phyloP scores from a whole-genome alignment of 257 asterid genomes.

The Solanum dulcamara region DNA sequence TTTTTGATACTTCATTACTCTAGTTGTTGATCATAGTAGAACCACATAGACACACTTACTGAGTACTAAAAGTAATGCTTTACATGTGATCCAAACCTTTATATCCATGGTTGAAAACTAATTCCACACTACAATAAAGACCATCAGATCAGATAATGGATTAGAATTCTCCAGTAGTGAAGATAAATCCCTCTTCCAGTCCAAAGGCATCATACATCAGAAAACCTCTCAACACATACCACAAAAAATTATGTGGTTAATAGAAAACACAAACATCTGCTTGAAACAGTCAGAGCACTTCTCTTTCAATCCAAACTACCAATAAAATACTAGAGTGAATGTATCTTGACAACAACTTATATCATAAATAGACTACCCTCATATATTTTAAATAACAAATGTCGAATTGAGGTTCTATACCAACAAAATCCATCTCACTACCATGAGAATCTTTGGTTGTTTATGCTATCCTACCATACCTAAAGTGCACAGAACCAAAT shows the following conservation, averaged over 20 bases:
- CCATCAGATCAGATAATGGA: not conserved
- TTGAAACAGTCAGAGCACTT: not conserved
- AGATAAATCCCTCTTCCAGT: not conserved
- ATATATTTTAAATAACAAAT: not conserved
- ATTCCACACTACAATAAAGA: not conserved
- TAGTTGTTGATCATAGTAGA: not conserved
- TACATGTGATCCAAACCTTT: not conserved
- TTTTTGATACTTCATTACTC: too few relatives aligned
- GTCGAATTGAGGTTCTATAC: not conserved
- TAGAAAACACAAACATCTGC: not conserved
- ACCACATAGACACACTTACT: not conserved
- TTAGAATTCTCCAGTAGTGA: not conserved
- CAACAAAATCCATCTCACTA: not conserved
- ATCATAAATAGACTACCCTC: not conserved
- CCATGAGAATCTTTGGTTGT: not conserved
- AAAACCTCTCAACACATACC: not conserved
- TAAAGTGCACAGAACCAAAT: not conserved
- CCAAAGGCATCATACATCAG: not conserved
- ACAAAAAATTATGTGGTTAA: not conserved
- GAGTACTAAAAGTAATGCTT: not conserved
- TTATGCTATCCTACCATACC: not conserved
- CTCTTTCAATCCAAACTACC: not conserved
- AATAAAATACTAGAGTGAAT: too few relatives aligned
- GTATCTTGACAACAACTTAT: too few relatives aligned
- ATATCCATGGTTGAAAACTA: not conserved